phyloP scores from a whole-genome alignment of 2,329 filamentous ascomycete species.

The Colletotrichum sp. region DNA sequence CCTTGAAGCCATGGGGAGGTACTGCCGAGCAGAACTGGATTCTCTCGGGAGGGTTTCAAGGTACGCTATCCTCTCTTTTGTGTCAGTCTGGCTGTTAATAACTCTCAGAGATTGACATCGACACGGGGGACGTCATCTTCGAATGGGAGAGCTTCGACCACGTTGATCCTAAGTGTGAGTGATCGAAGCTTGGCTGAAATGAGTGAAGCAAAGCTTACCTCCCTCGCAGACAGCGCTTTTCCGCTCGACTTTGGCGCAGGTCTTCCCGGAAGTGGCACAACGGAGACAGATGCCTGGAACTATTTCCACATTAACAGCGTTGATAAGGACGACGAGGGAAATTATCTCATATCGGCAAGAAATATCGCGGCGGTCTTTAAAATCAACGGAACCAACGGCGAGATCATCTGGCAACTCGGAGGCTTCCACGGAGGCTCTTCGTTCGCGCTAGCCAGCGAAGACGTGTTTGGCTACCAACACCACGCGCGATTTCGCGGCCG shows the following conservation, averaged over 20 bases:
- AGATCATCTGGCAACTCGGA: conserved; percentile 59
- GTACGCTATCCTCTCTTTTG: background rate
- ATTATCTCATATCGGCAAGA: conserved; percentile 30
- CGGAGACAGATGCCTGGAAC: conserved; percentile 39
- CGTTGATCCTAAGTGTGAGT: conserved; percentile 4
- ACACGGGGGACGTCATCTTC: conserved; percentile 52
- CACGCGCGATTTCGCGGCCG: background rate
- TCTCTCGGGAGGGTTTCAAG: background rate
- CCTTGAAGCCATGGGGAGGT: background rate
- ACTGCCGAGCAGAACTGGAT: background rate
- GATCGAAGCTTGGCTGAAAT: background rate
- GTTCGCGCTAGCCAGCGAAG: background rate
- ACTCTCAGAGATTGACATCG: conserved; percentile 52
- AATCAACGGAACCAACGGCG: conserved; percentile 50
- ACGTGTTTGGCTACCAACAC: background rate
- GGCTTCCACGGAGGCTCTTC: conserved; percentile 31
- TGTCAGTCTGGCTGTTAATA: background rate
- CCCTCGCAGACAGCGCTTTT: background rate
- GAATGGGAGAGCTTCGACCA: conserved; percentile 43
- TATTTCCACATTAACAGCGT: conserved; percentile 38
- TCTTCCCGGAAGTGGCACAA: background rate
- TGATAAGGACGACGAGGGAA: conserved; percentile 38
- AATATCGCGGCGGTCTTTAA: conserved; percentile 46
- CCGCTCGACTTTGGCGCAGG: background rate
- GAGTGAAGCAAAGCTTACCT: no score